These are phyloP conservation scores for Durusdinium trenchii DNA, from an alignment of 73 alveolate genomes.

Conservation along the genomic window DNA sequence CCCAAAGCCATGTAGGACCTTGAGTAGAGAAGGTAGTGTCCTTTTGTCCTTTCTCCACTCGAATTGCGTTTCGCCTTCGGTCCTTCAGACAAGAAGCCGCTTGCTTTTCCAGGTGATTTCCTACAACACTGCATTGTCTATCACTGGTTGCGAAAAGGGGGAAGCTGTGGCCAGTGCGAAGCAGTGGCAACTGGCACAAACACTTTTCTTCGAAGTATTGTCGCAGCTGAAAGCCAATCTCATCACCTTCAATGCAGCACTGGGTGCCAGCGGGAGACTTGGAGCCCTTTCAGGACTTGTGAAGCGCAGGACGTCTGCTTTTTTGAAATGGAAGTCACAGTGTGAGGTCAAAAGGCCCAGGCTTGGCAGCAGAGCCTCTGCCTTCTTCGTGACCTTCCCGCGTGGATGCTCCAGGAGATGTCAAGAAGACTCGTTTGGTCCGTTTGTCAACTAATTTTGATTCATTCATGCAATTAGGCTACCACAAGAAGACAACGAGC, in stretches of 20 bases:
- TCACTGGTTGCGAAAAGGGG: constrained; percentile 15
- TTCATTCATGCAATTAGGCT: too few species aligned
- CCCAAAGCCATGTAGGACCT: too few species aligned
- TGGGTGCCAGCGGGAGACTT: constrained; percentile 7
- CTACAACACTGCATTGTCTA: constrained; percentile 6
- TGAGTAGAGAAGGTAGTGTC: not conserved
- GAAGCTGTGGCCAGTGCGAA: too few species aligned
- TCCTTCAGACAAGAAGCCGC: too few species aligned
- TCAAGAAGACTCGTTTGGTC: too few species aligned
- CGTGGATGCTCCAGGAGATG: not conserved
- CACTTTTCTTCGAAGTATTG: too few species aligned
- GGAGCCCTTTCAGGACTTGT: not conserved
- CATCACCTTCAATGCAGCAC: constrained; percentile 63
- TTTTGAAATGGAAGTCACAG: not conserved
- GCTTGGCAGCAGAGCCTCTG: not conserved
- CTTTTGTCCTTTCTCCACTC: not conserved
- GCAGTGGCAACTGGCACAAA: too few species aligned
- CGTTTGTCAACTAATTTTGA: too few species aligned
- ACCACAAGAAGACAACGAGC: too few species aligned
- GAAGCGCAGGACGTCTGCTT: not conserved
- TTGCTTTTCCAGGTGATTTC: not conserved
- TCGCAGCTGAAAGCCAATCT: not conserved
- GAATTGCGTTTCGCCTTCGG: too few species aligned
- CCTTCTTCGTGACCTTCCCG: not conserved
- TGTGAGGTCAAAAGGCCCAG: constrained; percentile 7